These are phyloP conservation scores for Globisporangium mamillatum DNA, from an alignment of 352 stramenopile species.

Conservation along the genomic window DNA sequence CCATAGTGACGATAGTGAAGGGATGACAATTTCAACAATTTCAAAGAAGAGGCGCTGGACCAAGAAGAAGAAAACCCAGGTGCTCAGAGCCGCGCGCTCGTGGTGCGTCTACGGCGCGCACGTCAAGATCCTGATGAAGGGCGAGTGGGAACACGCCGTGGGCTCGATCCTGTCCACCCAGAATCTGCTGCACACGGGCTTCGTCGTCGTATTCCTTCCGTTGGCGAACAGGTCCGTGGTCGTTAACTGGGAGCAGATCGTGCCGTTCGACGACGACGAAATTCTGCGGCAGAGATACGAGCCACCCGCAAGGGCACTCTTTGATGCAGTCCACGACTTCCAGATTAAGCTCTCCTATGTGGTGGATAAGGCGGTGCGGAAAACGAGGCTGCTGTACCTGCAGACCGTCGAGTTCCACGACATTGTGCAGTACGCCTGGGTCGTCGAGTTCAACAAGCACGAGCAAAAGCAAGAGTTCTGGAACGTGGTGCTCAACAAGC, in stretches of 20 bases:
- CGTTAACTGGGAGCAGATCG: conserved; percentile 52
- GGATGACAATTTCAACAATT: conserved; percentile 14
- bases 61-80: conserved; percentile 30
- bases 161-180: conserved; percentile 61
- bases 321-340: conserved; percentile 38
- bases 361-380: conserved; percentile 28
- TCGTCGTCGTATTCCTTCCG: conserved; percentile 58
- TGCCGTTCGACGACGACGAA: conserved; percentile 43
- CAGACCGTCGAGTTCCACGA: conserved; percentile 68
- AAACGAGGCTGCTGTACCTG: conserved; percentile 54
- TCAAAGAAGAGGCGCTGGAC: conserved; percentile 39
- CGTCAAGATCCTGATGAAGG: conserved; percentile 44
- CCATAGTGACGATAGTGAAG: conserved; percentile 10
- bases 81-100: conserved; percentile 32
- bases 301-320: conserved; percentile 23
- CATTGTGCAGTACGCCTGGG: conserved; percentile 66
- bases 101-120: conserved; percentile 54
- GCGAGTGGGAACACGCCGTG: conserved; percentile 44
- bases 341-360: conserved; percentile 33
- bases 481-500: conserved; percentile 73
- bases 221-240: conserved; percentile 54
- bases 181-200: conserved; percentile 55
- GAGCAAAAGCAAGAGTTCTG: conserved; percentile 59
- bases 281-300: conserved; percentile 41
- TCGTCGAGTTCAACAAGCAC: conserved; percentile 58